These are phyloP conservation scores for Podospora appendiculata DNA, from an alignment of 495 filamentous ascomycete species.

Conservation along the genomic window DNA sequence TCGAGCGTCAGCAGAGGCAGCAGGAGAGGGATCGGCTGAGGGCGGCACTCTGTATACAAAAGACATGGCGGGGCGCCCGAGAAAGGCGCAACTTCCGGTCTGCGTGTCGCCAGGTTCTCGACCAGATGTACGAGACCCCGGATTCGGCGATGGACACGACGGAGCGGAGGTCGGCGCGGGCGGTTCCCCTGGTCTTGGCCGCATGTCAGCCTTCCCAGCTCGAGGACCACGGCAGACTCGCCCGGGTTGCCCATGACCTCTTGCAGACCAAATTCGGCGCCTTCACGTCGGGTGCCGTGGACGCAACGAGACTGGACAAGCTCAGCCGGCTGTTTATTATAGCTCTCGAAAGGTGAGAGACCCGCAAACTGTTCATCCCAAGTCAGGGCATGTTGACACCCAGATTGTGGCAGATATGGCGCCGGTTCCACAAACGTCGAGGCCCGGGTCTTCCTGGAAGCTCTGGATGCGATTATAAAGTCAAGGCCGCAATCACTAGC, in stretches of 20 bases:
- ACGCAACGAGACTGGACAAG: conserved; percentile 19
- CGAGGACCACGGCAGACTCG: conserved; percentile 29
- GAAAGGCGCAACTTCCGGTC: conserved; percentile 50
- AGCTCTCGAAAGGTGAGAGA: conserved; percentile 22
- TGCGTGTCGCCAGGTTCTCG: conserved; percentile 60
- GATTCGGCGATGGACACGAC: neutral
- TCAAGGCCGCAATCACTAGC: conserved; percentile 9
- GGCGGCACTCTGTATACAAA: conserved; percentile 68
- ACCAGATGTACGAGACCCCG: conserved; percentile 35
- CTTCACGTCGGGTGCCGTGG: conserved; percentile 14
- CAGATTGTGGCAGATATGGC: conserved; percentile 1
- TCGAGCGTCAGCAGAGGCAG: conserved; percentile 72
- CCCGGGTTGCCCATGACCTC: conserved; percentile 30
- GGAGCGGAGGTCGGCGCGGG: conserved; percentile 19
- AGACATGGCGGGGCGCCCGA: conserved; percentile 73
- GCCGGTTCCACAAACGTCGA: neutral
- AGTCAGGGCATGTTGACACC: neutral
- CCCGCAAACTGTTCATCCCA: neutral
- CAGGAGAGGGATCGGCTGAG: conserved; percentile 72
- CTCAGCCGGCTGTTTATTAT: conserved; percentile 26
- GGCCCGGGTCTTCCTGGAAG: conserved; percentile 6
- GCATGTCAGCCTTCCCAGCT: conserved; percentile 17
- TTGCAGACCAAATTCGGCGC: conserved; percentile 18
- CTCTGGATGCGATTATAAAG: conserved; percentile 6
- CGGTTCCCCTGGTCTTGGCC: conserved; percentile 27